A percentile compares a stretch with the other conserved stretches of the same genome.
These are phyloP conservation scores for Chiua sp. DNA, from an alignment of 1,284 basidiomycete genomes.

Conservation along the genomic window DNA sequence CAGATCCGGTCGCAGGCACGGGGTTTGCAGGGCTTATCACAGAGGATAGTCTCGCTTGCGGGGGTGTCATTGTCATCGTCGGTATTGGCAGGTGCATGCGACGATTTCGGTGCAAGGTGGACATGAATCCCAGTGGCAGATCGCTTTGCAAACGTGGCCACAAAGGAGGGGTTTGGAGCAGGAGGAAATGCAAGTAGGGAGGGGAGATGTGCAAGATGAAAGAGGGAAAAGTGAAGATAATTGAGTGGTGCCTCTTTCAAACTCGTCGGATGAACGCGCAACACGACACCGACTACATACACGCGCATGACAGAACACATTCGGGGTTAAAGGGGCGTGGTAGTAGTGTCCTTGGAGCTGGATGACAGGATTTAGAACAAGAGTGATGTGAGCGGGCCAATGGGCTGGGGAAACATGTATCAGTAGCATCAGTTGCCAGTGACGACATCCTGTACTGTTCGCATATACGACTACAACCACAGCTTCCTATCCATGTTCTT, in stretches of 20 bases:
- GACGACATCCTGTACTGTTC: slow-evolving; percentile 48
- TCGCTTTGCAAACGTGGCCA: slow-evolving; percentile 74
- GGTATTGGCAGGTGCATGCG: slow-evolving; percentile 50
- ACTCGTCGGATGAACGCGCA: slow-evolving; percentile 50
- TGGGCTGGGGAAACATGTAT: slow-evolving; percentile 42
- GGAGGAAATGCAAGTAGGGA: slow-evolving; percentile 76
- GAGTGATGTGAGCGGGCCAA: slow-evolving; percentile 81
- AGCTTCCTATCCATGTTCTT: slow-evolving; percentile 70
- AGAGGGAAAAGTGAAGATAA: slow-evolving; percentile 38
- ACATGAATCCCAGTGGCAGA: slow-evolving; percentile 69
- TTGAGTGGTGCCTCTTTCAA: slow-evolving; percentile 18
- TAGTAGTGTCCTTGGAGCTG: slow-evolving; percentile 62
- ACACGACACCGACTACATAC: slow-evolving; percentile 64
- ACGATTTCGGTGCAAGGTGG: slow-evolving; percentile 76
- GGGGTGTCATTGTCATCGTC: slow-evolving; percentile 21
- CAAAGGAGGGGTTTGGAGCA: slow-evolving; percentile 69
- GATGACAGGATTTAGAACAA: slow-evolving; percentile 75
- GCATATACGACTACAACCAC: slow-evolving; percentile 68
- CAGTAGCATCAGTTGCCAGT: background rate
- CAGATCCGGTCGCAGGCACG: slow-evolving; percentile 81
- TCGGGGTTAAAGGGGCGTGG: slow-evolving; percentile 78
- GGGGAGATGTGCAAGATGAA: slow-evolving; percentile 68
- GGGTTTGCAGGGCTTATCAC: slow-evolving; percentile 77
- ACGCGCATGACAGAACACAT: slow-evolving; percentile 78
- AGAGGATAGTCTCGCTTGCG: slow-evolving; percentile 64